Evolutionary conservation across 2,329 filamentous ascomycete species (phyloP).

Genomic region (Penicillium sp.): DNA sequence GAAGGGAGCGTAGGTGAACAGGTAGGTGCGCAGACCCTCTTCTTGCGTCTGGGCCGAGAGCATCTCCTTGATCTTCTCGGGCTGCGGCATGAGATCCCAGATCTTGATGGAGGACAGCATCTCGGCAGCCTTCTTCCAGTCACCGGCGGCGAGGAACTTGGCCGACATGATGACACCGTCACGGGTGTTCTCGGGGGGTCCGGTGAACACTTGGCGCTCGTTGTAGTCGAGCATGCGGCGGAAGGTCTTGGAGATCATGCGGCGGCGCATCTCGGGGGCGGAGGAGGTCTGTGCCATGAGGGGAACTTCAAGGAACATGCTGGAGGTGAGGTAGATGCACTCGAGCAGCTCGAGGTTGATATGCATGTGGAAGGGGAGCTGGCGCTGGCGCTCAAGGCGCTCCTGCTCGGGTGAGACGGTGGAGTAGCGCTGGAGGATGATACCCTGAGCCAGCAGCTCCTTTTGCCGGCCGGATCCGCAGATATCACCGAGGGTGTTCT

Average conservation of each 20-base stretch:
- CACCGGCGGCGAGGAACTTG: slow-evolving; percentile 91
- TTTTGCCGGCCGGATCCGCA: slow-evolving; percentile 97
- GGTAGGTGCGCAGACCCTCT: slow-evolving; percentile 94
- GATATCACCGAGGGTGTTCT: slow-evolving; percentile 96
- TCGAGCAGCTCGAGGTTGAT: slow-evolving; percentile 98
- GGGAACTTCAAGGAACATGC: slow-evolving; percentile 98
- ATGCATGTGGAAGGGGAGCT: slow-evolving; percentile 99
- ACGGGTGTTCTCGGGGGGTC: slow-evolving; percentile 96
- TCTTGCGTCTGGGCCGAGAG: slow-evolving; percentile 98
- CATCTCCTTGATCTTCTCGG: slow-evolving; percentile 94
- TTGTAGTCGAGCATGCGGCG: slow-evolving; percentile 99
- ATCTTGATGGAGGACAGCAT: slow-evolving; percentile 99
- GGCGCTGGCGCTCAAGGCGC: slow-evolving; percentile 92
- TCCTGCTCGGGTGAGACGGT: slow-evolving; percentile 98
- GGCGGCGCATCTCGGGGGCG: slow-evolving; percentile 94
- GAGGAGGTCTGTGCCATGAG: slow-evolving; percentile 95
- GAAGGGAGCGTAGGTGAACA: slow-evolving; percentile 99
- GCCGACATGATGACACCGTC: slow-evolving; percentile 99
- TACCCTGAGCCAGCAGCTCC: slow-evolving; percentile 94
- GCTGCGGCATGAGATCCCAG: slow-evolving; percentile 95
- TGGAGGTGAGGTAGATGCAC: slow-evolving; percentile 98
- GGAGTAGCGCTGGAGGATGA: slow-evolving; percentile 96
- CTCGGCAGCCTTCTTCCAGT: slow-evolving; percentile 95
- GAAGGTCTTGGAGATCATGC: slow-evolving; percentile 99
- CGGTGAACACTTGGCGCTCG: slow-evolving; percentile 98